Base-by-base conservation (phyloP, 495 filamentous ascomycete species). In the Talaromyces thailandensis region DNA sequence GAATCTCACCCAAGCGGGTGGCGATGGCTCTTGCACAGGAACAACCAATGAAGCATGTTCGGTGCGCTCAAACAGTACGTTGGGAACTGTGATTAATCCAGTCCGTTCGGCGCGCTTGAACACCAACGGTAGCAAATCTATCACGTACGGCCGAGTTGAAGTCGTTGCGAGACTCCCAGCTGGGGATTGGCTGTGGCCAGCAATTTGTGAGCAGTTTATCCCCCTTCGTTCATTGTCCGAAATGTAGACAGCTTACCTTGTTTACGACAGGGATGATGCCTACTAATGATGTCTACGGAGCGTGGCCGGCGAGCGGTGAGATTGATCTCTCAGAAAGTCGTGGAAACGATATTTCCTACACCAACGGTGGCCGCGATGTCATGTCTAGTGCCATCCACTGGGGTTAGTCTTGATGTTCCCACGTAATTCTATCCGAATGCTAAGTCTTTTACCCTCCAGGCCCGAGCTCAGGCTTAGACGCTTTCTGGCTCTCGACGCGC, bases 101-200 rank as follows among this genome's bases (percentile, higher is more conserved):
- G 87, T 90, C 61, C 87, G 84, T 56, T 95, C 91, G 2, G 91
- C 82, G 29, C 85, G 91, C 59, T 82, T 95, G 73, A 86, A 86
- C 71, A 92, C 88, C 60, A 86, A 79, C 64, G 81, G 79, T 23
- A 82, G 87, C 26, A 84, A 85, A 14, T 78, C 71, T 8, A 91
- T 95, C 79, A 89, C 84, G 69, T 95, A 90, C 69, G 91, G 91
- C 57, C 86, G 89, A 48, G 80, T 95, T 57, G 88, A 95, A 70
- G 90, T 95, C 7, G 83, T 76, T 3, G 91, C 91, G 25, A 86
- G 85, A 66, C 70, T 93, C 18, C 89, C 91, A 1, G 72, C 73
- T 8, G 91, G 91, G 29, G 89, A 93, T 69, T 95, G 91, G 91
- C 79, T 95, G 25, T 95, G 91, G 91, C 91, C 91, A 24, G 91